Evolutionary conservation across 1,139 yeast genomes (phyloP).

Genomic region (Debaryomyces sp.): DNA sequence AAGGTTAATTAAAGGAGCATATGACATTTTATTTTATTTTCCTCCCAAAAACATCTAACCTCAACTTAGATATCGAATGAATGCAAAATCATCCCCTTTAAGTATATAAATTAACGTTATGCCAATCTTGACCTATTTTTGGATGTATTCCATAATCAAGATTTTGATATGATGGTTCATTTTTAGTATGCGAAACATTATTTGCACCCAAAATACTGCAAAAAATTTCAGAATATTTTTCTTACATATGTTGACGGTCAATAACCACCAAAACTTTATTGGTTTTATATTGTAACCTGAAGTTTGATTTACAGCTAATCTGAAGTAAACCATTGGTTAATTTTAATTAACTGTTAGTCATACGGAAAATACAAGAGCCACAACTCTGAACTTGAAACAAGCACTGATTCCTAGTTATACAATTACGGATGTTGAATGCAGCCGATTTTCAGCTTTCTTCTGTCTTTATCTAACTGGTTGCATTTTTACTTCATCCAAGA

Average conservation of each 20-base stretch:
- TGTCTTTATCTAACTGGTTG: too few relatives aligned
- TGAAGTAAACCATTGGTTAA: too few relatives aligned
- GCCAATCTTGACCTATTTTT: background rate
- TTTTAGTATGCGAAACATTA: constrained; percentile 1
- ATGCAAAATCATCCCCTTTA: background rate
- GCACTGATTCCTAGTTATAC: too few relatives aligned
- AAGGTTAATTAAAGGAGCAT: background rate
- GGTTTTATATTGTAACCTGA: too few relatives aligned
- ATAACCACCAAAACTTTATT: background rate
- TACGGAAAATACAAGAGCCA: too few relatives aligned
- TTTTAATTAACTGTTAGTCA: too few relatives aligned
- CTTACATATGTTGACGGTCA: background rate
- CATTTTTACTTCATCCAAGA: too few relatives aligned
- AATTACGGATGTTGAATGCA: too few relatives aligned
- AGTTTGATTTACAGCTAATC: too few relatives aligned
- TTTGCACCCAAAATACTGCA: background rate
- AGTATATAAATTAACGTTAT: background rate
- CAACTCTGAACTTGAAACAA: too few relatives aligned
- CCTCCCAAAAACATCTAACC: background rate
- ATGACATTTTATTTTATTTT: background rate
- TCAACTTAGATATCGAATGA: background rate
- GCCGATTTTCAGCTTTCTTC: too few relatives aligned
- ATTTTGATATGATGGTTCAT: background rate
- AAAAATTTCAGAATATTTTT: background rate
- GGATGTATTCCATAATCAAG: background rate